Conservation (phyloP, 768 basidiomycete genomes). For the Inosperma sp. region DNA sequence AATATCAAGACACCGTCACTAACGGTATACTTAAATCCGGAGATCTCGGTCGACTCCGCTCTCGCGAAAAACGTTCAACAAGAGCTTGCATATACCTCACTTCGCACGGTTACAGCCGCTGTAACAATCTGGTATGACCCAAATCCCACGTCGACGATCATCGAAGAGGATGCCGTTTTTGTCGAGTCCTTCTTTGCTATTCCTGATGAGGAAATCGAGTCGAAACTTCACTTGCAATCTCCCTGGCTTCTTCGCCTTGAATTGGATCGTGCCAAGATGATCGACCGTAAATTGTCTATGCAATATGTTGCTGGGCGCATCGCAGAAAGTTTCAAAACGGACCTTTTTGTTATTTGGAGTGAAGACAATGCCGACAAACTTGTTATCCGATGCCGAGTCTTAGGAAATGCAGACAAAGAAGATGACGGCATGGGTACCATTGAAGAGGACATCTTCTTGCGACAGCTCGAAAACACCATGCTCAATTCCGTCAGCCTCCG, state of each 20-base stretch:
- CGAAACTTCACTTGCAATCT: slow-evolving; percentile 86
- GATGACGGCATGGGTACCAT: slow-evolving; percentile 69
- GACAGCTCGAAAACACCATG: slow-evolving; percentile 95
- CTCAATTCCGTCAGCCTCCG: slow-evolving; percentile 91
- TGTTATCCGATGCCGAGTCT: slow-evolving; percentile 91
- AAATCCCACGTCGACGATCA: slow-evolving; percentile 84
- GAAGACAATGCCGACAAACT: slow-evolving; percentile 99
- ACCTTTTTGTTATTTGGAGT: slow-evolving; percentile 97
- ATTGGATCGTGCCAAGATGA: slow-evolving; percentile 95
- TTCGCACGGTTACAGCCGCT: slow-evolving; percentile 89
- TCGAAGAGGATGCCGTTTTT: slow-evolving; percentile 93
- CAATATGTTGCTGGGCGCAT: slow-evolving; percentile 90
- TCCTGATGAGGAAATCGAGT: slow-evolving; percentile 93
- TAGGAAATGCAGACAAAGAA: slow-evolving; percentile 80
- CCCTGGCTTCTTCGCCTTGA: slow-evolving; percentile 97
- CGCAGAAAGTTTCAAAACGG: slow-evolving; percentile 90
- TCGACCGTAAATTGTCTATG: slow-evolving; percentile 96
- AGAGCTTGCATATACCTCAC: slow-evolving; percentile 88
- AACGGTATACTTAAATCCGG: slow-evolving; percentile 81
- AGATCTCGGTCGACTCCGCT: slow-evolving; percentile 45
- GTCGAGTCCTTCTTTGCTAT: slow-evolving; percentile 99
- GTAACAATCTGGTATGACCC: slow-evolving; percentile 99
- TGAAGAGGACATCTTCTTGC: slow-evolving; percentile 94
- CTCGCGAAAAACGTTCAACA: slow-evolving; percentile 88
- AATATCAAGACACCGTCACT: slow-evolving; percentile 98